Base-by-base conservation (phyloP, 805 yeast genomes). In the Candida morakotiae region DNA sequence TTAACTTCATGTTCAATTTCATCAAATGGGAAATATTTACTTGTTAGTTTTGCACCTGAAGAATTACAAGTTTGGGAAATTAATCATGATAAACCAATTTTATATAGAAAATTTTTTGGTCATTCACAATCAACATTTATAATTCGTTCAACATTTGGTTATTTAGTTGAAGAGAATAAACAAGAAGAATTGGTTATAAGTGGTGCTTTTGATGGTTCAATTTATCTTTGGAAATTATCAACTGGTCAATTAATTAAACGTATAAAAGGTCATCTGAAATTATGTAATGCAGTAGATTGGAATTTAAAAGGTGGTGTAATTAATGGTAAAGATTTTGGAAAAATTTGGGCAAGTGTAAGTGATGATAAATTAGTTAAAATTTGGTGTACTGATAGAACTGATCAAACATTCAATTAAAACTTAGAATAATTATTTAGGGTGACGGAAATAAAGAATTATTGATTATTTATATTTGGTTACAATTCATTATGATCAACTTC, bases 61-160 rank as follows among this genome's bases (percentile, higher is more conserved):
- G 93, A 84, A 52, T 56, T 87, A 7, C 93, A 86, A 48, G 61
- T 87, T 4, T 87, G 95, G 95, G 86, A 87, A 46, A 75, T 84
- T 43, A 57, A 64, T 2, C 31, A 34, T 15, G 46, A 52, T 17
- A 71, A 67, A 39, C 74, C 79, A 3, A 60, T 77, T 1, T 53
- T 87, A 14, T 70, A 76, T 20, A 77, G 78, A 39, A 84, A 78
- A 48, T 82, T 75, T 43, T 64, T 77, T 31, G 95, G 96, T 1
- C 86, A 83, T 52, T 71, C 73, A 39, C 95, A 85, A 54, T 73
- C 76, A 20, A 71, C 79, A 18, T 81, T 69, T 49, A 78, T 87
- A 26, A 77, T 89, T 15, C 68, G 95, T 34, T 80, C 94, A 1
- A 73, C 87, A 46, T 81, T 87, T 53, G 94, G 95, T 0, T 81